phyloP scores from a whole-genome alignment of 306 rosid genomes.

The Rosa chinensis region DNA sequence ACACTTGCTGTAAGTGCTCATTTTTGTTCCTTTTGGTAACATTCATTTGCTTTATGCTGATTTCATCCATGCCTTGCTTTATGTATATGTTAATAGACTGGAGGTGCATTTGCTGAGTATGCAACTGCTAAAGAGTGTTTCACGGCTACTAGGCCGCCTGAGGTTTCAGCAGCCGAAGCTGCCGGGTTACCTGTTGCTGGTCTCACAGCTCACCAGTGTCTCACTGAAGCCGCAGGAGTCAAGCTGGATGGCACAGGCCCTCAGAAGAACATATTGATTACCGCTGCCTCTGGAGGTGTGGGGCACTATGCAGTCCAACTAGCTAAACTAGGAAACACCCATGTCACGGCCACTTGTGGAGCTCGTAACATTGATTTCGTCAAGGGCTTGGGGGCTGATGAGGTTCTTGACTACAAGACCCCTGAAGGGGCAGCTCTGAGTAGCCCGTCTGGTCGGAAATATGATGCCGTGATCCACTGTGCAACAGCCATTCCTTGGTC shows the following conservation, averaged over 20 bases:
- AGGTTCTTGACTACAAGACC: conserved; percentile 77
- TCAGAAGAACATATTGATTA: conserved; percentile 53
- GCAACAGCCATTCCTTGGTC: conserved; percentile 64
- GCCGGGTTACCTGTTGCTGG: conserved; percentile 66
- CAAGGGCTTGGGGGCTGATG: conserved; percentile 73
- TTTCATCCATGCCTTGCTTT: neutral
- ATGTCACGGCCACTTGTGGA: conserved; percentile 86
- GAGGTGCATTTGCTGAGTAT: conserved; percentile 79
- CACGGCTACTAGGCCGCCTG: conserved; percentile 47
- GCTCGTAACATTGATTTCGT: conserved; percentile 66
- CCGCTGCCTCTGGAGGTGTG: conserved; percentile 92
- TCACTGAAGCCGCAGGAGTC: conserved; percentile 50
- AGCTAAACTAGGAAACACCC: conserved; percentile 79
- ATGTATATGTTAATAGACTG: conserved; percentile 36
- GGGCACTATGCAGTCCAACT: conserved; percentile 80
- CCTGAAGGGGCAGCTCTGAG: conserved; percentile 63
- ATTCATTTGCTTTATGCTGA: neutral
- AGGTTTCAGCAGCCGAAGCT: conserved; percentile 51
- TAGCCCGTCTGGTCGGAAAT: conserved; percentile 72
- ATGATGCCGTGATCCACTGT: conserved; percentile 70
- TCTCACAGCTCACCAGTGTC: conserved; percentile 61
- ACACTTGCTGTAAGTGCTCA: conserved; percentile 35
- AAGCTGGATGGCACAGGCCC: conserved; percentile 53
- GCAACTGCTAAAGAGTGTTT: conserved; percentile 43
- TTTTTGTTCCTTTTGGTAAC: neutral